These are phyloP conservation scores for Trichoderma koningii DNA, from an alignment of 2,329 filamentous ascomycete species.

Conservation along the genomic window DNA sequence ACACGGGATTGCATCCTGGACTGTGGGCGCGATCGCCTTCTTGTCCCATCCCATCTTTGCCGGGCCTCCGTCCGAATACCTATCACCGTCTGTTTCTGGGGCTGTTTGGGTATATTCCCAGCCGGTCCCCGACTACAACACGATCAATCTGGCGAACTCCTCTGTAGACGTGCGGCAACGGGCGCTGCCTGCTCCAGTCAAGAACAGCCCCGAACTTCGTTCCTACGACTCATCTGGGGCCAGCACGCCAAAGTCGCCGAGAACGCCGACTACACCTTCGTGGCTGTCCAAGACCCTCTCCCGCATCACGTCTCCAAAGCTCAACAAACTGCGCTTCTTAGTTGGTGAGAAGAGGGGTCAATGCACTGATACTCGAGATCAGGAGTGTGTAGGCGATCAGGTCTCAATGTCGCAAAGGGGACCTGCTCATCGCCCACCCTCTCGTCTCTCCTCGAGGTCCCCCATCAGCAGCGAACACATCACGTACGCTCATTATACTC, in stretches of 20 bases:
- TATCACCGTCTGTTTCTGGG: conserved; percentile 27
- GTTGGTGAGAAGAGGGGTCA: conserved; percentile 45
- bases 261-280: conserved; percentile 41
- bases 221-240: conserved; percentile 39
- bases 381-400: conserved; percentile 58
- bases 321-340: conserved; percentile 32
- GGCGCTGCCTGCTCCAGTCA: conserved; percentile 35
- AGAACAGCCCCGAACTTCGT: conserved; percentile 39
- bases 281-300: conserved; percentile 35
- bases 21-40: conserved; percentile 4
- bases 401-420: conserved; percentile 66
- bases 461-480: conserved; percentile 42
- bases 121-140: conserved; percentile 36
- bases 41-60: background rate
- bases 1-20: conserved; percentile 7
- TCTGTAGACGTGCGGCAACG: conserved; percentile 41
- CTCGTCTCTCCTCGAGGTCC: conserved; percentile 52
- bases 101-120: conserved; percentile 43
- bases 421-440: conserved; percentile 57
- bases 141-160: conserved; percentile 41
- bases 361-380: conserved; percentile 59
- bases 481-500: conserved; percentile 34
- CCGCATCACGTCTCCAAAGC: conserved; percentile 32
- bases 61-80: conserved; percentile 14
- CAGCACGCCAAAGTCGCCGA: conserved; percentile 41